Conservation (phyloP, 345 rosid species). For the Brassica rapa region DNA sequence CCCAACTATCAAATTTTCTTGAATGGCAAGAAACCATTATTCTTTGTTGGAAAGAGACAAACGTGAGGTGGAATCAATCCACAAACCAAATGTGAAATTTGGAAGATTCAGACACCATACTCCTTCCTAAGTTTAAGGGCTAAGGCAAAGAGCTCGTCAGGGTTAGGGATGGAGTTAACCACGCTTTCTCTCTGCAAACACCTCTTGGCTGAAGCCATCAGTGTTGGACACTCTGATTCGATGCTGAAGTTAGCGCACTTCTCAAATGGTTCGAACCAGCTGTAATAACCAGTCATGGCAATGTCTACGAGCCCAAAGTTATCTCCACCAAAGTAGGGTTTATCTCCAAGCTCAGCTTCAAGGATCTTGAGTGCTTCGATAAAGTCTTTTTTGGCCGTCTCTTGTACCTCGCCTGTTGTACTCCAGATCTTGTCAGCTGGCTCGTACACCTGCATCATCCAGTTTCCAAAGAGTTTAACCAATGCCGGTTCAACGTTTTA, state of each 20-base stretch:
- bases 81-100: background rate
- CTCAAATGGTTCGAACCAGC: conserved; percentile 38
- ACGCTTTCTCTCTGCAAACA: conserved; percentile 37
- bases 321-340: conserved; percentile 41
- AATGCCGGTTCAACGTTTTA: too few relatives aligned
- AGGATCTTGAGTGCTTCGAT: conserved; percentile 36
- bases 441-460: conserved; percentile 13
- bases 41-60: background rate
- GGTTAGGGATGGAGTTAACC: conserved; percentile 19
- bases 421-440: conserved; percentile 30
- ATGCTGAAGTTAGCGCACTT: conserved; percentile 38
- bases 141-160: conserved; percentile 5
- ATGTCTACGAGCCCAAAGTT: conserved; percentile 34
- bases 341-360: conserved; percentile 42
- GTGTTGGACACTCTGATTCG: conserved; percentile 33
- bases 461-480: conserved; percentile 4
- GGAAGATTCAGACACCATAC: conserved; percentile 19
- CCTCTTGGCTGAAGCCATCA: conserved; percentile 31
- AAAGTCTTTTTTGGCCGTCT: conserved; percentile 32
- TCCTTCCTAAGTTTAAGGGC: conserved; percentile 28
- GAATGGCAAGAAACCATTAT: conserved; percentile 14
- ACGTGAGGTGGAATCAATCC: conserved; percentile 1
- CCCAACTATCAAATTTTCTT: background rate
- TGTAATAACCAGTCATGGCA: conserved; percentile 35
- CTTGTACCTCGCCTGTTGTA: conserved; percentile 41